These are phyloP conservation scores for Colletotrichum nymphaeae DNA, from an alignment of 2,329 filamentous ascomycete genomes.

Conservation along the genomic window DNA sequence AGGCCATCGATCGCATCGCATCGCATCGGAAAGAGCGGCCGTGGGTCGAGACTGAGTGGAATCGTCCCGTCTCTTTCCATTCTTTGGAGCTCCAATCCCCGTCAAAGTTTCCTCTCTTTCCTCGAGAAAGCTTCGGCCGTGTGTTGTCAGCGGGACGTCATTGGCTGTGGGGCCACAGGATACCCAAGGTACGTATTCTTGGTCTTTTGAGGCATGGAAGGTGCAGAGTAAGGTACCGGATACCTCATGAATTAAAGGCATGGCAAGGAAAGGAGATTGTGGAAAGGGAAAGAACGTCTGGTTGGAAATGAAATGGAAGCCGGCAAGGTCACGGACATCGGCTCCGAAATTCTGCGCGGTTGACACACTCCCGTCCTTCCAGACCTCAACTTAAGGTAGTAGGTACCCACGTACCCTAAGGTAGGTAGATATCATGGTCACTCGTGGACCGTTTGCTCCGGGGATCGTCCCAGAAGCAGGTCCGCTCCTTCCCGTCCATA, in stretches of 20 bases:
- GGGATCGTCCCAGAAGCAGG: background rate
- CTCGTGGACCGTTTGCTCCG: slow-evolving; percentile 31
- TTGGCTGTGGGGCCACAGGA: slow-evolving; percentile 15
- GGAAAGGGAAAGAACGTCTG: background rate
- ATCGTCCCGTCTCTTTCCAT: background rate
- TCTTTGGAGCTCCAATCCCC: background rate
- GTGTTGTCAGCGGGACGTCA: slow-evolving; percentile 33
- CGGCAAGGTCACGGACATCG: slow-evolving; percentile 18
- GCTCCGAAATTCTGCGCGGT: slow-evolving; percentile 5
- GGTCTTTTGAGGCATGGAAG: too few relatives aligned
- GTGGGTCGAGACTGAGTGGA: background rate
- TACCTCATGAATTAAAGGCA: background rate
- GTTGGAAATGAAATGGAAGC: background rate
- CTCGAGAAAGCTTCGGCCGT: background rate
- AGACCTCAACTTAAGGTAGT: too few relatives aligned
- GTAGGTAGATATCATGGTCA: background rate
- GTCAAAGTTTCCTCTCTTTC: slow-evolving; percentile 4
- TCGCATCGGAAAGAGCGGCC: background rate
- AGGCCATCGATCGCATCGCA: slow-evolving; percentile 19
- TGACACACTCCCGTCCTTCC: background rate
- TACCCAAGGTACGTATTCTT: background rate
- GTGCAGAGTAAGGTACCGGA: too few relatives aligned
- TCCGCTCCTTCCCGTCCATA: slow-evolving; percentile 18
- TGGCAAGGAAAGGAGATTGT: background rate
- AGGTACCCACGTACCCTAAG: too few relatives aligned